Evolutionary conservation across 192 early-diverging fungal species (phyloP).

Genomic region (Rhizoclosmatium sp.): DNA sequence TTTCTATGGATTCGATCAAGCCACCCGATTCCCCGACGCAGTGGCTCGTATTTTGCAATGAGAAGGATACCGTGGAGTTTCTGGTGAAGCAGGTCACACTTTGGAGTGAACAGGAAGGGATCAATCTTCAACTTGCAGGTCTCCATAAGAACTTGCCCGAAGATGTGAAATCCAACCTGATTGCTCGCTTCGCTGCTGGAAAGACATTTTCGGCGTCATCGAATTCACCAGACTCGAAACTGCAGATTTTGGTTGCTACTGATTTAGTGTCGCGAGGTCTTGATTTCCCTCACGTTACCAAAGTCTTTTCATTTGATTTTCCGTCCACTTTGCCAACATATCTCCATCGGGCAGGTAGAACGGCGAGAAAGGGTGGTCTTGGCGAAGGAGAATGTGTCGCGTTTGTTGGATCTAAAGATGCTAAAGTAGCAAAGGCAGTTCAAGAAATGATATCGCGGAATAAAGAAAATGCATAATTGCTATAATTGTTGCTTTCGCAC

Average conservation of each 20-base stretch:
- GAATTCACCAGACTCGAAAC: not conserved
- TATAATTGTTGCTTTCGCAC: not conserved
- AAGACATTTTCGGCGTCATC: conserved; percentile 7
- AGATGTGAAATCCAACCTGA: not conserved
- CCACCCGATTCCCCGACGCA: not conserved
- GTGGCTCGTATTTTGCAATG: conserved; percentile 87
- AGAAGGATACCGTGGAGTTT: conserved; percentile 40
- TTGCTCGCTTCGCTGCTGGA: conserved; percentile 22
- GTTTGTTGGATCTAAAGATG: conserved; percentile 16
- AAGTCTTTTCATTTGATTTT: conserved; percentile 89
- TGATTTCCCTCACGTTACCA: conserved; percentile 80
- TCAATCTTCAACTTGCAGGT: conserved; percentile 2
- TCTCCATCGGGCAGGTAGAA: conserved; percentile 92
- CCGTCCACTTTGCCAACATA: conserved; percentile 85
- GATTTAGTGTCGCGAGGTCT: conserved; percentile 91
- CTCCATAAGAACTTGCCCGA: conserved; percentile 13
- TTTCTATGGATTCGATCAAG: not conserved
- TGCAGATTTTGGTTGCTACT: conserved; percentile 73
- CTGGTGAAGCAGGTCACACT: not conserved
- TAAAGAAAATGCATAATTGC: not conserved
- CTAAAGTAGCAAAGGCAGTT: not conserved
- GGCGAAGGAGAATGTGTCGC: conserved; percentile 58
- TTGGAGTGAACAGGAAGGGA: not conserved
- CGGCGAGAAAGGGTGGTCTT: conserved; percentile 83
- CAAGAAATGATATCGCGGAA: not conserved